A percentile compares a stretch with the other conserved stretches of the same genome.
phyloP scores from a whole-genome alignment of 768 basidiomycete genomes.

The Mycena capillaripes region DNA sequence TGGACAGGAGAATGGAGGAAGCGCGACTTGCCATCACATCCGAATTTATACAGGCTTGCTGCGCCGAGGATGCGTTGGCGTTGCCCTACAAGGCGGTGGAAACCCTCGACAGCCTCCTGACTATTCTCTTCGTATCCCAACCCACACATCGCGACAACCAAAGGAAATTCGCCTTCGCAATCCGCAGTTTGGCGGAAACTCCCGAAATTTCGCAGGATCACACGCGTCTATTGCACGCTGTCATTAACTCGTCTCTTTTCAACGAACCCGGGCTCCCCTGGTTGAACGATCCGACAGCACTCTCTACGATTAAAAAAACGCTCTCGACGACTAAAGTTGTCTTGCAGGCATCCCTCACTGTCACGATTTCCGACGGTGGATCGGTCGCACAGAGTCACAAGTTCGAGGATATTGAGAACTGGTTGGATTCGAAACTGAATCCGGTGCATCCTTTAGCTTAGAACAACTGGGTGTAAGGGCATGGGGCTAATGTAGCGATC shows the following conservation, averaged over 20 bases:
- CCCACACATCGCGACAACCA: slow-evolving; percentile 24
- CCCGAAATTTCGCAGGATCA: slow-evolving; percentile 1
- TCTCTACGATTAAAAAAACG: background rate
- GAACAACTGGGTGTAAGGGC: background rate
- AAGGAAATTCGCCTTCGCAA: slow-evolving; percentile 19
- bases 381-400: slow-evolving; percentile 4
- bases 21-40: slow-evolving; percentile 25
- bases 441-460: background rate
- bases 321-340: background rate
- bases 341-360: background rate
- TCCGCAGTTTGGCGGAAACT: slow-evolving; percentile 14
- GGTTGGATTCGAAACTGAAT: slow-evolving; percentile 28
- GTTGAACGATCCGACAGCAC: slow-evolving; percentile 24
- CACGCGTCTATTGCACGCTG: slow-evolving; percentile 1
- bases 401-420: slow-evolving; percentile 27
- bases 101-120: slow-evolving; percentile 20
- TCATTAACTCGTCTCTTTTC: slow-evolving; percentile 20
- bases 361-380: background rate
- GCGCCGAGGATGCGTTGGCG: background rate
- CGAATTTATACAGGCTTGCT: slow-evolving; percentile 27
- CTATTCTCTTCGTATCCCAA: slow-evolving; percentile 13
- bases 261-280: slow-evolving; percentile 27
- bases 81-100: slow-evolving; percentile 27
- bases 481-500: too few relatives aligned
- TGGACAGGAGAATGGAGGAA: slow-evolving; percentile 30